These are phyloP conservation scores for Mucor indicus DNA, from an alignment of 371 early-diverging fungal species.

Conservation along the genomic window DNA sequence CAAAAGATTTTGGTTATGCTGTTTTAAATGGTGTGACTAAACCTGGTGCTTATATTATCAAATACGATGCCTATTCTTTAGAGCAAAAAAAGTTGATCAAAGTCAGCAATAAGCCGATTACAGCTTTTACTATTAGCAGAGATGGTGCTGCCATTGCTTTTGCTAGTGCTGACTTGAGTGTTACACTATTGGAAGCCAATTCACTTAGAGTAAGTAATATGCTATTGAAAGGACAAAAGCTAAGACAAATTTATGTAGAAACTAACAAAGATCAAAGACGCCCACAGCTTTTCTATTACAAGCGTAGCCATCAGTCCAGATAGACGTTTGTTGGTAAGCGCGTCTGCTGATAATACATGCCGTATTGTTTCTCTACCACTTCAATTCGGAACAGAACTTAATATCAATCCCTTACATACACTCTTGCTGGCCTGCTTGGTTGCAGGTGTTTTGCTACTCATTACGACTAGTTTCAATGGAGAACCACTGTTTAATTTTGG, in stretches of 20 bases:
- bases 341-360: slow-evolving; percentile 67
- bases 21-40: slow-evolving; percentile 28
- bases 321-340: slow-evolving; percentile 56
- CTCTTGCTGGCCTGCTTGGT: slow-evolving; percentile 27
- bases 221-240: no score
- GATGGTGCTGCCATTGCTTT: slow-evolving; percentile 60
- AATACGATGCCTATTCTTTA: slow-evolving; percentile 40
- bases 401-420: slow-evolving; percentile 36
- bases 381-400: slow-evolving; percentile 32
- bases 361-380: slow-evolving; percentile 54
- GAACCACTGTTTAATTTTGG: slow-evolving; percentile 5
- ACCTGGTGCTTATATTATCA: slow-evolving; percentile 25
- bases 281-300: slow-evolving; percentile 67
- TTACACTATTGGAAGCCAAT: slow-evolving; percentile 53
- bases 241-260: slow-evolving; percentile 14
- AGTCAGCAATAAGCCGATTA: slow-evolving; percentile 36
- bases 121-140: slow-evolving; percentile 41
- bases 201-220: slow-evolving; percentile 40
- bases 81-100: slow-evolving; percentile 20
- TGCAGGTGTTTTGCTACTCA: slow-evolving; percentile 21
- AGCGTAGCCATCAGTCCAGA: slow-evolving; percentile 61
- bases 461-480: slow-evolving; percentile 8
- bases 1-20: slow-evolving; percentile 41
- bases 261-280: slow-evolving; percentile 49
- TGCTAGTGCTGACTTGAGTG: slow-evolving; percentile 53